A percentile compares a stretch with the other conserved stretches of the same genome.
These are phyloP conservation scores for Neurospora pannonica DNA, from an alignment of 495 filamentous ascomycete genomes.

Conservation along the genomic window DNA sequence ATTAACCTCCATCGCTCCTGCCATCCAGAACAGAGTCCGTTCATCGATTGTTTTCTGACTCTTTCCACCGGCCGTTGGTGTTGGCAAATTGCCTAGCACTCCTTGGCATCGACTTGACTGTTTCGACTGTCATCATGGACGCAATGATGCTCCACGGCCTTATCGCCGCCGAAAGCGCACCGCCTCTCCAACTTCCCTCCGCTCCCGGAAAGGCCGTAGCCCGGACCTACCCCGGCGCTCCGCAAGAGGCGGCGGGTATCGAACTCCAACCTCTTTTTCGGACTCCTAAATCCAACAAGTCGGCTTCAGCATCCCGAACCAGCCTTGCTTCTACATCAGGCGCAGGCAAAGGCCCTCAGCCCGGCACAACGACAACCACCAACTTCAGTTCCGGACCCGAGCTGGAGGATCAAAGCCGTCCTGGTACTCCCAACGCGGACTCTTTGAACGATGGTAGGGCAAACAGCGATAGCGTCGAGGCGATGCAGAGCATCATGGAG, in stretches of 20 bases:
- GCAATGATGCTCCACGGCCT: background rate
- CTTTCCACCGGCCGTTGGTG: background rate
- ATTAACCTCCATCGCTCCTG: background rate
- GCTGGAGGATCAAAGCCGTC: constrained; percentile 29
- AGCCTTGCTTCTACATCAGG: constrained; percentile 10
- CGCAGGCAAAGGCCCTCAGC: constrained; percentile 27
- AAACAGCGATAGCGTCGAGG: constrained; percentile 4
- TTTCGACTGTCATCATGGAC: background rate
- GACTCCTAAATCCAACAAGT: background rate
- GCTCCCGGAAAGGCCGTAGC: constrained; percentile 28
- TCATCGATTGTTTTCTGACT: background rate
- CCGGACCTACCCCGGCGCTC: constrained; percentile 30
- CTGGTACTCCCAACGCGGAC: constrained; percentile 44
- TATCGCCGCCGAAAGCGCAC: background rate
- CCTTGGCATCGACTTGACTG: background rate
- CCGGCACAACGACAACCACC: background rate
- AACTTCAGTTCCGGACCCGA: background rate
- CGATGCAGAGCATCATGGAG: constrained; percentile 9
- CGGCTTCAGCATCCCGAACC: constrained; percentile 15
- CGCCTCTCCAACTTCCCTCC: background rate
- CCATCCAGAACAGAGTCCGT: background rate
- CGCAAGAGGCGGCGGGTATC: constrained; percentile 19
- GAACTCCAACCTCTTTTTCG: constrained; percentile 23
- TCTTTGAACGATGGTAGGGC: constrained; percentile 19
- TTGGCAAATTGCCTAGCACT: background rate